These are phyloP conservation scores for Aspergillus latus DNA, from an alignment of 2,329 filamentous ascomycete genomes.

Conservation along the genomic window DNA sequence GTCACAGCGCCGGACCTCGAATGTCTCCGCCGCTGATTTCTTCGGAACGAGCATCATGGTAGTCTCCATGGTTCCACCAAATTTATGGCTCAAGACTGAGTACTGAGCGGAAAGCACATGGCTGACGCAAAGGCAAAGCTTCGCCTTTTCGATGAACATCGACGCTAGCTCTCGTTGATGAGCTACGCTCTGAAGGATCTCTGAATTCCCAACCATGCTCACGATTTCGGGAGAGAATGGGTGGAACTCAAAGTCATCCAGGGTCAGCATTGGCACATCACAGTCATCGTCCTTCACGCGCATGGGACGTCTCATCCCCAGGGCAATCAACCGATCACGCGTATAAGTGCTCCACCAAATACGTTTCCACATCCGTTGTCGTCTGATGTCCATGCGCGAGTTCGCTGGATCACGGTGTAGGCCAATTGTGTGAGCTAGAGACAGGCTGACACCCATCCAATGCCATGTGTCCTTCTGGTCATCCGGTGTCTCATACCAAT, in stretches of 20 bases:
- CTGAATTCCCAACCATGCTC: constrained; percentile 68
- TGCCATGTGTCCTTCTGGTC: constrained; percentile 98
- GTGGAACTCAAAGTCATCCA: constrained; percentile 80
- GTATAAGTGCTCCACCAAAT: constrained; percentile 99
- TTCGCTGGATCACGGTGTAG: constrained; percentile 81
- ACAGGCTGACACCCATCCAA: constrained; percentile 96
- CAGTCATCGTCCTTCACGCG: constrained; percentile 92
- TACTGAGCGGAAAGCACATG: constrained; percentile 89
- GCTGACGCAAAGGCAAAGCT: constrained; percentile 84
- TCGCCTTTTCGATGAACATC: constrained; percentile 90
- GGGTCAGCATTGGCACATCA: constrained; percentile 83
- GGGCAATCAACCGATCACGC: constrained; percentile 84
- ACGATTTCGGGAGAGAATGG: constrained; percentile 66
- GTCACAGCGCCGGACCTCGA: constrained; percentile 77
- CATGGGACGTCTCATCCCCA: constrained; percentile 91
- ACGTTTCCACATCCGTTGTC: constrained; percentile 84
- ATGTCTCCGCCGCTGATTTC: constrained; percentile 77
- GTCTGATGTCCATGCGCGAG: constrained; percentile 70
- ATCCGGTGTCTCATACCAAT: constrained; percentile 96
- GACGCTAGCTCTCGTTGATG: constrained; percentile 77
- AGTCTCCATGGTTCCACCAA: constrained; percentile 68
- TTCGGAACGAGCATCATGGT: constrained; percentile 91
- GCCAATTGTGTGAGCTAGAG: constrained; percentile 88
- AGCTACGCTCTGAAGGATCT: constrained; percentile 65
- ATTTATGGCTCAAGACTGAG: constrained; percentile 82